Evolutionary conservation across 257 asterid genomes (phyloP), one percentile per base, ranked within the genome.

Genomic region (Solanum ossicruentum): DNA sequence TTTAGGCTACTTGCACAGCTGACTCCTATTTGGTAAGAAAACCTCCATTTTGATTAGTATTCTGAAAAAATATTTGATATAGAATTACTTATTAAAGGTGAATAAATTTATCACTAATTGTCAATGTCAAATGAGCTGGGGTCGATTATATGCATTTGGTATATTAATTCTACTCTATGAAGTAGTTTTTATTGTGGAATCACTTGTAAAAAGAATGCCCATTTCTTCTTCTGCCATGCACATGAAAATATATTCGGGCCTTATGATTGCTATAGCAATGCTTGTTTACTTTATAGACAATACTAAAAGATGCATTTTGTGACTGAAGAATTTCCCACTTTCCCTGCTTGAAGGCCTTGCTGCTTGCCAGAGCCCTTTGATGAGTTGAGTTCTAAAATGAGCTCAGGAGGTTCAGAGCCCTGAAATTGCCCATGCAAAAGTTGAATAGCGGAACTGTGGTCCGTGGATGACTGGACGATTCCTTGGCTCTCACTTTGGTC

Each of bases 1-100:
- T 86, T 88, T 95, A 85, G 88, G 90, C 84, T 87, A 60, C 83
- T 85, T 90, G 20, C 86, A 91, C 82, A 26, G 47, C 61, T 77
- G 82, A 51, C 47, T 51, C 82, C 15, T 77, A 49, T 51, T 77
- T 77, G 82, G 82, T 51, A 26, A 77, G 63, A 77, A 10, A 52
- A 15, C 63, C 26, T 77, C 82, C 63, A 23, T 77, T 51, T 75
- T 23, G 23, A 23, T 16, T 15, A 26, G 10, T 26, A 77, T 1
- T 52, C 26, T 26, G 63, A 8, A 43, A 8, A 43, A 72, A 72
- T 36, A 72, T 70, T 18, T 70, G 78, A 70, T 70, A 39, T 18
- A 17, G 4, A 39, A 10, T 21, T 13, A 47, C 81, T 75, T 21
- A 75, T 47, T 49, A 75, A 45, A 73, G 43, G 58, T 26, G 43